Evolutionary conservation across 208 protist species (phyloP).

Genomic region (Acanthamoeba rhysodes): DNA sequence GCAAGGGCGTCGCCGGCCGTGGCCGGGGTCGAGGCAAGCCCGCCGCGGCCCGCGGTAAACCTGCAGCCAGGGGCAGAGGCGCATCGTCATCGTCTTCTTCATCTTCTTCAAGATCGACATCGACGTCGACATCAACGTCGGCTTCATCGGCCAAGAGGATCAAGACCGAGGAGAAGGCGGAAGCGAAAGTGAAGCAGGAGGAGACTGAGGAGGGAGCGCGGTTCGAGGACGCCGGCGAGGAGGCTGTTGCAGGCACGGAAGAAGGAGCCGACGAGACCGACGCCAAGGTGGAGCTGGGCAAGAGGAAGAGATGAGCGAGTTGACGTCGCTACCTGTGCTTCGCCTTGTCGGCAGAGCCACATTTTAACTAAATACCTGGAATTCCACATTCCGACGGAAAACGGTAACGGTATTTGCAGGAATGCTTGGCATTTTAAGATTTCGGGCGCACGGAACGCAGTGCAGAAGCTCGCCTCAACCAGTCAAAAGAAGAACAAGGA

Average conservation of each 20-base stretch:
- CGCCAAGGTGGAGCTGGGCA: not conserved
- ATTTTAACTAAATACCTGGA: no score
- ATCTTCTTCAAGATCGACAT: not conserved
- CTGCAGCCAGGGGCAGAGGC: not conserved
- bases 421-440: no score
- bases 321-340: not conserved
- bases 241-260: not conserved
- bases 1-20: not conserved
- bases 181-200: not conserved
- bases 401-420: no score
- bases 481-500: no score
- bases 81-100: not conserved
- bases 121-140: not conserved
- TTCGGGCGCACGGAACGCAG: no score
- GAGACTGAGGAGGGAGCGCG: not conserved
- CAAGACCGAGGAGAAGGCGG: not conserved
- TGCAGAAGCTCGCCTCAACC: no score
- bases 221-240: not conserved
- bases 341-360: no score
- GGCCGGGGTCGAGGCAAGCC: constrained; percentile 18
- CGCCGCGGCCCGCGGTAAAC: not conserved
- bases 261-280: not conserved
- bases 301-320: not conserved
- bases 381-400: no score
- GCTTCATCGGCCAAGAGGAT: not conserved